phyloP scores from a whole-genome alignment of 768 basidiomycete species.

The Cystofilobasidium capitatum region DNA sequence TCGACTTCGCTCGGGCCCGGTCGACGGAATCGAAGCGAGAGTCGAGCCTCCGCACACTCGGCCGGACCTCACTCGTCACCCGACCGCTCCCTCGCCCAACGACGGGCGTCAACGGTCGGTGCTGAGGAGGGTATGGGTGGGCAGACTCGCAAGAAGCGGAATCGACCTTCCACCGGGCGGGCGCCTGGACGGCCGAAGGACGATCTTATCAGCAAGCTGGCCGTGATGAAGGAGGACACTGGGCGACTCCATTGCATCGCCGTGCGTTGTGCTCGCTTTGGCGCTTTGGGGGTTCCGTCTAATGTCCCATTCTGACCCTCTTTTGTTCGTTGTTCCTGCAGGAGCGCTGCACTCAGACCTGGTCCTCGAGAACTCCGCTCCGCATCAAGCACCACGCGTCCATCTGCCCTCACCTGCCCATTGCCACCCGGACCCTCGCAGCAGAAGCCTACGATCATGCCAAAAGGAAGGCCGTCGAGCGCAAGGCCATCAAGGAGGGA shows the following conservation, averaged over 20 bases:
- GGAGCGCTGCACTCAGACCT: neutral
- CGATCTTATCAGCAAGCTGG: neutral
- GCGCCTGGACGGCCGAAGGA: neutral
- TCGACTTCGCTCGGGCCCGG: neutral
- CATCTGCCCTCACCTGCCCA: neutral
- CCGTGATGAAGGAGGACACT: neutral
- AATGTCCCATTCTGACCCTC: neutral
- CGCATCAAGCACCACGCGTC: constrained; percentile 5
- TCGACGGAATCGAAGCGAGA: too few species aligned
- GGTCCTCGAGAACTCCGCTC: neutral
- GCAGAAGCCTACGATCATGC: neutral
- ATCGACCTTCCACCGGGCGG: neutral
- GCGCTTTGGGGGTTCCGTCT: too few species aligned
- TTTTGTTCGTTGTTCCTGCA: neutral
- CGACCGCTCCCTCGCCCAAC: neutral
- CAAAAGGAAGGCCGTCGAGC: neutral
- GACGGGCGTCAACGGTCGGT: neutral
- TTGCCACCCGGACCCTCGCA: neutral
- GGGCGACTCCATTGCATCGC: neutral
- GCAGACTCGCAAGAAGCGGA: neutral
- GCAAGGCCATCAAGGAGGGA: neutral
- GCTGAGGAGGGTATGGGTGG: neutral
- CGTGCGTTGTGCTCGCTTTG: neutral
- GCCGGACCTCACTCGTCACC: neutral
- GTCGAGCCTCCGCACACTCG: neutral